Evolutionary conservation across 441 rosid genomes (phyloP), one percentile per base, ranked within the genome.

Genomic region (Erodium chrysanthum): DNA sequence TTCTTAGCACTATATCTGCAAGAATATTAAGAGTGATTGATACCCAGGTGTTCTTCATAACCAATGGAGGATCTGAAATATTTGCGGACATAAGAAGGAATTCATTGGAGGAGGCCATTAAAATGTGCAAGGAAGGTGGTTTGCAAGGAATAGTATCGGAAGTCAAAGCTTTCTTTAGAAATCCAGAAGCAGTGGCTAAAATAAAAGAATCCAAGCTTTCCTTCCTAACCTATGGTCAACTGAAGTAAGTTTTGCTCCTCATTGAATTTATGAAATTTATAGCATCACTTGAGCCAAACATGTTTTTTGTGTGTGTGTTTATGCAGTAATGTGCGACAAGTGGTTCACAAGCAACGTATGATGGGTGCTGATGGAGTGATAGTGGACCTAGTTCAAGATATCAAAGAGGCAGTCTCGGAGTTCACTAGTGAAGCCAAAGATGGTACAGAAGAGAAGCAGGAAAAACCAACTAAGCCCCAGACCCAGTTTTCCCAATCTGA

Each of bases 111-210:
- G 91, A 86, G 66, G 91, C 91, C 6, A 76, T 84, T 17, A 81
- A 80, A 70, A 71, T 84, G 21, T 81, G 91, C 71, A n/a, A 71
- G 59, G 78, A 71, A 8, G 71, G 75, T 2, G 82, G 81, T 33
- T 74, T 86, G 62, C 88, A 83, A 77, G 91, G 91, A 48, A 80
- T 86, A 72, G 91, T 83, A 11, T 82, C 85, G 4, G 87, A 84
- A 72, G 86, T 78, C 22, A 84, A 76, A 70, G 86, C 91, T 0
- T 70, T 83, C 60, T 75, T 84, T 40, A 77, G 80, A 76, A 79
- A 71, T 37, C 86, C 87, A 11, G 79, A 70, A 23, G 77, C 82
- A 0, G 66, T 84, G 23, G 60, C 71, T 54, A 69, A 68, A 70
- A 73, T 83, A 56, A 79, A 79, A 70, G 87, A 84, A 48, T 73